phyloP scores from a whole-genome alignment of 2,329 filamentous ascomycete genomes.

The Hypoxylon sp. region DNA sequence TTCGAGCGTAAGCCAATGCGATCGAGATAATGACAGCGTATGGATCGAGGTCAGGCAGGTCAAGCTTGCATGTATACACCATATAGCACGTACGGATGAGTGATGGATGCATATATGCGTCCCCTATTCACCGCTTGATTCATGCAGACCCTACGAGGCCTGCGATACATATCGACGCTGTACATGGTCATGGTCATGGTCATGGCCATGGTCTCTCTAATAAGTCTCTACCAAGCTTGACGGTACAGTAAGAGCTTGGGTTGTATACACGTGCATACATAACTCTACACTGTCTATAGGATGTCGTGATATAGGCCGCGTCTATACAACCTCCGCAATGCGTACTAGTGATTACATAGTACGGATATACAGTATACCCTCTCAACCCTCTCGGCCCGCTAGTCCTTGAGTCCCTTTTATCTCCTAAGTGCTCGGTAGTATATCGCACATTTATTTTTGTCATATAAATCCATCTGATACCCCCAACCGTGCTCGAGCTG shows the following conservation, averaged over 20 bases:
- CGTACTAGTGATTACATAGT: not conserved
- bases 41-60: slow-evolving; percentile 10
- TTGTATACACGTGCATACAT: not conserved
- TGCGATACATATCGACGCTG: not conserved
- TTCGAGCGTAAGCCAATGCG: slow-evolving; percentile 28
- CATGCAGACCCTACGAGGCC: slow-evolving; percentile 15
- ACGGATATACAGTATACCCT: too few relatives aligned
- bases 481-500: slow-evolving; percentile 21
- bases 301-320: not conserved
- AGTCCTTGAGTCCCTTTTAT: not conserved
- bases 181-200: slow-evolving; percentile 1
- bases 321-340: not conserved
- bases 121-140: slow-evolving; percentile 34
- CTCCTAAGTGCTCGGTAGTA: not conserved
- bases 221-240: not conserved
- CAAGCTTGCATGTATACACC: not conserved
- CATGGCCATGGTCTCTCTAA: slow-evolving; percentile 1
- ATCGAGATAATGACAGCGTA: slow-evolving; percentile 11
- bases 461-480: too few relatives aligned
- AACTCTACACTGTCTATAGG: slow-evolving; percentile 1
- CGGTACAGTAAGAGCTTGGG: not conserved
- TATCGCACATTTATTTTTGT: too few relatives aligned
- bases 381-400: not conserved
- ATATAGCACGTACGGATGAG: too few relatives aligned
- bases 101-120: slow-evolving; percentile 14